These are phyloP conservation scores for Aspergillus quadrilineatus DNA, from an alignment of 2,329 filamentous ascomycete species.

Conservation along the genomic window DNA sequence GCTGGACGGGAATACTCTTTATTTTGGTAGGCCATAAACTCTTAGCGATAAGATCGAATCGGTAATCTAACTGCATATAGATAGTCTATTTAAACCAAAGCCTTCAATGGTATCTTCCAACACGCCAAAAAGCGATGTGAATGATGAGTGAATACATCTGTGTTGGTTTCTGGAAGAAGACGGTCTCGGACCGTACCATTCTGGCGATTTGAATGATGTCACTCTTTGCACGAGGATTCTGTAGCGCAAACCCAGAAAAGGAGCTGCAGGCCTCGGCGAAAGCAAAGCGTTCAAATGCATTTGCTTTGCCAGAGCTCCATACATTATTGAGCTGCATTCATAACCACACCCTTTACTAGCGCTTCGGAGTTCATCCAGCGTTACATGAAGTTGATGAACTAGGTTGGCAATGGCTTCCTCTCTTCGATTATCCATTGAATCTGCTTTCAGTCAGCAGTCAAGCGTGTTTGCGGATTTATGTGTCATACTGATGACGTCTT, in stretches of 20 bases:
- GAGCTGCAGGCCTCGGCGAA: slow-evolving; percentile 15
- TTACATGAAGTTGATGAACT: slow-evolving; percentile 13
- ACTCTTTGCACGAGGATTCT: slow-evolving; percentile 8
- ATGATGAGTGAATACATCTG: neutral
- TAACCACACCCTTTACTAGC: slow-evolving; percentile 20
- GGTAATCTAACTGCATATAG: neutral
- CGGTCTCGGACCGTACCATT: slow-evolving; percentile 3
- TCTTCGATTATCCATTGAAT: slow-evolving; percentile 17
- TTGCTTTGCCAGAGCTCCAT: slow-evolving; percentile 20
- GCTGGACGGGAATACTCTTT: too few species aligned
- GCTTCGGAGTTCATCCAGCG: slow-evolving; percentile 10
- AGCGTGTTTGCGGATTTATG: neutral
- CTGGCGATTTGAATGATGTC: slow-evolving; percentile 14
- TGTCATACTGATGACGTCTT: slow-evolving; percentile 18
- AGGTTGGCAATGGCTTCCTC: slow-evolving; percentile 14
- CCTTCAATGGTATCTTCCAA: neutral
- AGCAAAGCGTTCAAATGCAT: slow-evolving; percentile 18
- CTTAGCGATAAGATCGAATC: too few species aligned
- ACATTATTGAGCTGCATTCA: slow-evolving; percentile 28
- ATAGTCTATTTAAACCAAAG: neutral
- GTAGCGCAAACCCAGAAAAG: slow-evolving; percentile 16
- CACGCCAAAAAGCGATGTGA: neutral
- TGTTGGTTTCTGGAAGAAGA: neutral
- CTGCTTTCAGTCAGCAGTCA: slow-evolving; percentile 14
- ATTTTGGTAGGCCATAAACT: too few species aligned